Evolutionary conservation across 495 filamentous ascomycete species (phyloP), one percentile per base, ranked within the genome.

Genomic region (Neurospora sp.): DNA sequence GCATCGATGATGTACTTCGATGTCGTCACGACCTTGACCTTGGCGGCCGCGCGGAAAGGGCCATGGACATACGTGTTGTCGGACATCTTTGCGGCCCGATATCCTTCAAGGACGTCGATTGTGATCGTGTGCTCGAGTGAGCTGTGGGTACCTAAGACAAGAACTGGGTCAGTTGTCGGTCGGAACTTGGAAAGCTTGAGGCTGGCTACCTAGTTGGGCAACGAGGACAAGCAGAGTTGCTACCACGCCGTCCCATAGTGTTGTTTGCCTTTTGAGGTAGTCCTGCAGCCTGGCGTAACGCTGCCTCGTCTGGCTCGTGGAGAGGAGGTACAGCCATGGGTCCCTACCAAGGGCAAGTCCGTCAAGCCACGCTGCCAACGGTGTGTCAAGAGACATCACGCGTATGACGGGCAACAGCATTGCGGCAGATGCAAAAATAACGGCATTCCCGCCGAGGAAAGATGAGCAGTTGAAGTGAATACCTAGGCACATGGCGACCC

Each of bases 21-120:
- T 2, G 35, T 35, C 35, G 5, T 35, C 4, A 35, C 35, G 35
- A 35, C 35, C 35, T 35, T 35, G 35, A 35, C 35, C 35, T 35
- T 35, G 35, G 35, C 35, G 35, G 35, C 35, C 35, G 35, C 35
- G 35, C 35, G 35, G 35, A 35, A 35, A 16, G 2, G 40, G 40
- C 2, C 14, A 41, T 41, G 40, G 40, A 6, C 14, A 41, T 41
- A 6, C 12, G 2, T 41, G 12, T 41, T 41, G 39, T 41, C 39
- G 14, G 39, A 41, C 39, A 41, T 41, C 39, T 41, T 41, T 41
- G 39, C 39, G 12, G 39, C 38, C 8, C 74, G 69, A 75, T 76
- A 78, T 79, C 81, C 80, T 75, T 81, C 81, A 79, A 82, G 81
- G 80, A 81, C 76, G 69, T 74, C 46, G 39, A 76, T 66, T 46